phyloP scores from a whole-genome alignment of 108 stramenopile species.

The Skeletonema menzelii region DNA sequence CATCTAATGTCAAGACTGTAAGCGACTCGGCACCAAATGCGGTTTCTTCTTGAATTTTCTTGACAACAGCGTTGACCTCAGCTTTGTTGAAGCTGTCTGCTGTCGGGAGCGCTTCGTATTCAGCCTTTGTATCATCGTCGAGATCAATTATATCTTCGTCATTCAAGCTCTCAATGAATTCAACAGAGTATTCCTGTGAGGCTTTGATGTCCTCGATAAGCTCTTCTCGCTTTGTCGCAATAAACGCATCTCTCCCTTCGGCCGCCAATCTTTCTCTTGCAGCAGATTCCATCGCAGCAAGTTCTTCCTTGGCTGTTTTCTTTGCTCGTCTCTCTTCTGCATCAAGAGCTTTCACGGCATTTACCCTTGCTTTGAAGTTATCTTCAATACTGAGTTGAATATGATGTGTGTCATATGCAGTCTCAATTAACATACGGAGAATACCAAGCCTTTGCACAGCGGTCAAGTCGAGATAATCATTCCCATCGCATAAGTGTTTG shows the following conservation, averaged over 20 bases:
- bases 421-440: conserved; percentile 76
- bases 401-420: conserved; percentile 77
- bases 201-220: conserved; percentile 62
- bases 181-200: conserved; percentile 67
- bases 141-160: conserved; percentile 86
- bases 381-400: conserved; percentile 73
- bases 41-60: conserved; percentile 73
- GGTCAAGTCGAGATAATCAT: conserved; percentile 62
- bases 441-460: conserved; percentile 67
- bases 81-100: conserved; percentile 79
- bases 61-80: conserved; percentile 71
- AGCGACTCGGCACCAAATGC: conserved; percentile 77
- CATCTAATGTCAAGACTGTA: conserved; percentile 70
- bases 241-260: conserved; percentile 69
- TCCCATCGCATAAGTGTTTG: conserved; percentile 66
- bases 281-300: conserved; percentile 61
- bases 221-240: conserved; percentile 83
- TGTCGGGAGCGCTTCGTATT: conserved; percentile 76
- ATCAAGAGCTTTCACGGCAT: conserved; percentile 81
- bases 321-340: conserved; percentile 77
- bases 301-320: conserved; percentile 76
- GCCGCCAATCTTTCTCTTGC: conserved; percentile 78
- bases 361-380: conserved; percentile 76
- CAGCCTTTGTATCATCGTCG: conserved; percentile 86
- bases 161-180: conserved; percentile 74